Conservation (phyloP, 1,139 yeast genomes). For the Sugiyamaella paludigena region DNA sequence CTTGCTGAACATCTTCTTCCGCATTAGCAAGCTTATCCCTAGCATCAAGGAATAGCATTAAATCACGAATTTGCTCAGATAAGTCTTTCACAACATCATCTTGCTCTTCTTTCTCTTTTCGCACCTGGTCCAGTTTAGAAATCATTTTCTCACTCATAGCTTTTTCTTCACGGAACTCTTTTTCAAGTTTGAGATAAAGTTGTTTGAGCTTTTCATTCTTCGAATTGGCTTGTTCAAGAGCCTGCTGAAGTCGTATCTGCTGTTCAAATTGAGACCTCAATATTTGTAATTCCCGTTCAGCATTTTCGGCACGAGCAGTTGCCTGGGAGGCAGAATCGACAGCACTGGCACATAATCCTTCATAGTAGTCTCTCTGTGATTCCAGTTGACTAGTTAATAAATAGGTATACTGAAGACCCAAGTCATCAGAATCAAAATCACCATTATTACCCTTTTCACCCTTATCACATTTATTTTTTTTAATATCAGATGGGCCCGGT, state of each 20-base stretch:
- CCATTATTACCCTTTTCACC: conserved; percentile 42
- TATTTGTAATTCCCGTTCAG: conserved; percentile 37
- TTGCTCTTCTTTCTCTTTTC: conserved; percentile 42
- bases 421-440: conserved; percentile 32
- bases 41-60: conserved; percentile 78
- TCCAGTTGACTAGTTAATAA: conserved; percentile 77
- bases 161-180: conserved; percentile 47
- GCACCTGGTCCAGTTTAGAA: conserved; percentile 52
- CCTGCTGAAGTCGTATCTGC: conserved; percentile 22
- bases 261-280: conserved; percentile 13
- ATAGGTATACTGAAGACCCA: conserved; percentile 78
- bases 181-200: conserved; percentile 32
- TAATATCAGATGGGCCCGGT: conserved; percentile 10
- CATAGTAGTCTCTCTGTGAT: conserved; percentile 86
- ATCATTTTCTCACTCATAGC: conserved; percentile 56
- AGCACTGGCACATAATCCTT: conserved; percentile 51
- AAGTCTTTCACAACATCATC: conserved; percentile 43
- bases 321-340: conserved; percentile 37
- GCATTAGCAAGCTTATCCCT: conserved; percentile 70
- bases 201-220: conserved; percentile 35
- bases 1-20: conserved; percentile 65
- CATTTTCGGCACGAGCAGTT: conserved; percentile 40
- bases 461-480: conserved; percentile 5
- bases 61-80: conserved; percentile 68
- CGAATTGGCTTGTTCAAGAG: conserved; percentile 34